Evolutionary conservation across 2,329 filamentous ascomycete genomes (phyloP).

Genomic region (Akanthomyces muscarius): DNA sequence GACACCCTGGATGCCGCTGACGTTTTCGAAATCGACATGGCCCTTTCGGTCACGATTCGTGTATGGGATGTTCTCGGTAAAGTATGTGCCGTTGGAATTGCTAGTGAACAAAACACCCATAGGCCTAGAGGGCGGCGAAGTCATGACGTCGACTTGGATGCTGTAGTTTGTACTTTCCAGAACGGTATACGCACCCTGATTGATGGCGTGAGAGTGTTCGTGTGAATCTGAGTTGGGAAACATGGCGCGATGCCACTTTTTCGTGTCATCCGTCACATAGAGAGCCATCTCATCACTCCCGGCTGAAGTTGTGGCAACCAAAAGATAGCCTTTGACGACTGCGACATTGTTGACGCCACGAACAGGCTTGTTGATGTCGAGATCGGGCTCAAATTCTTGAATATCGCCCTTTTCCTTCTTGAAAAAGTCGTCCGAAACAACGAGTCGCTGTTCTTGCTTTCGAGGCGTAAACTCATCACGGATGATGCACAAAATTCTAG

Average conservation of each 20-base stretch:
- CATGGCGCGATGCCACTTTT: conserved; percentile 85
- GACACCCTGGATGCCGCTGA: conserved; percentile 86
- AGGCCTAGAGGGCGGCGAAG: conserved; percentile 56
- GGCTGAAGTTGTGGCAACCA: conserved; percentile 75
- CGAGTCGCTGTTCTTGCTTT: conserved; percentile 70
- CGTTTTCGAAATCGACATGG: conserved; percentile 91
- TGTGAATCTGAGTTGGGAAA: conserved; percentile 74
- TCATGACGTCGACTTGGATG: conserved; percentile 92
- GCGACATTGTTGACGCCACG: conserved; percentile 79
- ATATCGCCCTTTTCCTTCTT: conserved; percentile 43
- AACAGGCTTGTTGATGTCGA: conserved; percentile 70
- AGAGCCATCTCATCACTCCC: conserved; percentile 87
- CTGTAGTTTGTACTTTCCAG: conserved; percentile 97
- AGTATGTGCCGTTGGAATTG: conserved; percentile 96
- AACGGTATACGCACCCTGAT: conserved; percentile 87
- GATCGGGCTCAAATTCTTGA: conserved; percentile 68
- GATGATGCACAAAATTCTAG: conserved; percentile 77
- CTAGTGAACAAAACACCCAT: conserved; percentile 92
- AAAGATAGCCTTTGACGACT: conserved; percentile 77
- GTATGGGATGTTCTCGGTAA: conserved; percentile 85
- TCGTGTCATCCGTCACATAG: conserved; percentile 80
- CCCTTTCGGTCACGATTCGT: conserved; percentile 78
- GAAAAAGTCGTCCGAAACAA: conserved; percentile 84
- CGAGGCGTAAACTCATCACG: conserved; percentile 67
- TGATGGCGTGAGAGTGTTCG: conserved; percentile 64